Base-by-base conservation (phyloP, 495 filamentous ascomycete genomes). In the Glarea lozoyensis region DNA sequence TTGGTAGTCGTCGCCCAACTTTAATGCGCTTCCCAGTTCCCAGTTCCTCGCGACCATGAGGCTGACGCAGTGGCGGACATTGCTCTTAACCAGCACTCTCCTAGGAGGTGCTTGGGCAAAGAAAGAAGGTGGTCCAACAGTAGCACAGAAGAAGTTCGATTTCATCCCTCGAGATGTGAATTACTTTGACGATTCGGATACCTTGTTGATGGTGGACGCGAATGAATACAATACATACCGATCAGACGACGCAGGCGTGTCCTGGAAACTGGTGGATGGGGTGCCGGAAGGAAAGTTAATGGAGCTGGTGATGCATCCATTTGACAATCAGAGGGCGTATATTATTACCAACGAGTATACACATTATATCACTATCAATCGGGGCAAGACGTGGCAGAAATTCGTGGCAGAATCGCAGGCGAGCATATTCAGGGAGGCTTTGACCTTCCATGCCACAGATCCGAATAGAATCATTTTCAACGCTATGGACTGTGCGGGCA, bases 141-240 rank as follows among this genome's bases (percentile, higher is more conserved):
- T 75, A 45, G 50, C 59, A 37, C 47, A 50, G 35, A 81, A 61
- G 20, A 58, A 69, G 18, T 81, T 95, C 61, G 68, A 83, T 32
- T 61, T 72, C 45, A 48, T 63, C 46, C 86, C 84, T 1, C 41
- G 39, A 34, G 72, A 76, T 55, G 67, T 94, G 37, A 78, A 82
- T 65, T 98, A 93, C 62, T 96, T 98, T 54, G 75, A 87, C 44
- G 84, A 85, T 54, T 86, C 85, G 21, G 82, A 94, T 56, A 78
- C 83, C 35, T 63, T 88, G 39, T 61, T 92, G 19, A 73, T 83
- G 47, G 74, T 72, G 47, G 82, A 84, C 54, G 29, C 50, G 1
- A 52, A 59, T 4, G 62, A 65, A 9, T 67, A 70, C 24, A 75
- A 72, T 30, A 64, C 90, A 17, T 79, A 77, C 44, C 75, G 82